Conservation (phyloP, 1,284 basidiomycete species). For the Heterobasidion parviporum region DNA sequence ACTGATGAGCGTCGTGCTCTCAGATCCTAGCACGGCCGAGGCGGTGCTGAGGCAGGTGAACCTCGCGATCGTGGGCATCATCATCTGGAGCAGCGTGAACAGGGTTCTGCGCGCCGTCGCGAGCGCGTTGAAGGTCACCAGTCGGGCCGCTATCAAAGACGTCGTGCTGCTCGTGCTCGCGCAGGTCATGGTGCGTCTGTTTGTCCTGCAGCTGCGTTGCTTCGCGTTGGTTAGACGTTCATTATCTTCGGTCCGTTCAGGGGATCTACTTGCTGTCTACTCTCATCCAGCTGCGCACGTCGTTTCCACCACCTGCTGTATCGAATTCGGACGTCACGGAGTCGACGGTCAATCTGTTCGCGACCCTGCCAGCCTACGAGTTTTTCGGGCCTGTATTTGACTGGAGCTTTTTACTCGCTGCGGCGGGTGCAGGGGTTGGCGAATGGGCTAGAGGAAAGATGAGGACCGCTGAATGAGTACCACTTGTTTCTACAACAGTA, state of each 20-base stretch:
- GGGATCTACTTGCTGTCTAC: slow-evolving; percentile 74
- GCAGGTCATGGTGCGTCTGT: slow-evolving; percentile 60
- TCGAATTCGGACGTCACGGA: slow-evolving; percentile 10
- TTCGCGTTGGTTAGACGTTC: not conserved
- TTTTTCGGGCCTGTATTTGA: slow-evolving; percentile 70
- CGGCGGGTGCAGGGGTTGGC: slow-evolving; percentile 32
- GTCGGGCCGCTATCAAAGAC: slow-evolving; percentile 58
- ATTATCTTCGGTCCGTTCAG: slow-evolving; percentile 24
- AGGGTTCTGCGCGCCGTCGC: slow-evolving; percentile 60
- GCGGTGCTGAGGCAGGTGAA: slow-evolving; percentile 59
- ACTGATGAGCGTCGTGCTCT: slow-evolving; percentile 33
- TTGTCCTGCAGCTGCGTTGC: not conserved
- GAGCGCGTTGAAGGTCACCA: slow-evolving; percentile 52
- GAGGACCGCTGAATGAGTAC: not conserved
- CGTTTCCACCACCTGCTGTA: slow-evolving; percentile 51
- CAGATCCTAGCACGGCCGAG: slow-evolving; percentile 1
- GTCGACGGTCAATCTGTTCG: slow-evolving; percentile 49
- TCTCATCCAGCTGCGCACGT: slow-evolving; percentile 66
- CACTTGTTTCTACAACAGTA: too few relatives aligned
- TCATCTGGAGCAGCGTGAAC: slow-evolving; percentile 64
- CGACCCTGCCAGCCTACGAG: slow-evolving; percentile 64
- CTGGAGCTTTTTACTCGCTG: slow-evolving; percentile 55
- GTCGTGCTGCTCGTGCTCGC: slow-evolving; percentile 66
- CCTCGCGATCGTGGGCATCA: slow-evolving; percentile 59
- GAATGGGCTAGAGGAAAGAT: slow-evolving; percentile 35